Base-by-base conservation (phyloP, 371 early-diverging fungal genomes). In the Scutellospora calospora region DNA sequence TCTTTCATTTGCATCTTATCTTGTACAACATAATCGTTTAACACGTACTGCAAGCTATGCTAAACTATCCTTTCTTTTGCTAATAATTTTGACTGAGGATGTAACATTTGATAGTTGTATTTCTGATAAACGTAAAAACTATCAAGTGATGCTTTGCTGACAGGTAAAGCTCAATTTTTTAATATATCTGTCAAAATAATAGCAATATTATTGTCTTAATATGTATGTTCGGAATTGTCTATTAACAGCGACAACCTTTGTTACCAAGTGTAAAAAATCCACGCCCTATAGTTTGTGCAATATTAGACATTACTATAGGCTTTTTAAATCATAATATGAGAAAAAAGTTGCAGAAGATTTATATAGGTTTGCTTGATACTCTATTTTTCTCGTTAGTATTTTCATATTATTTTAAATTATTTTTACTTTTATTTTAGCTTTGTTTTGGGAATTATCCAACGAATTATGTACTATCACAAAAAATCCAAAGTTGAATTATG, bases 281-380 rank as follows among this genome's bases (percentile, higher is more conserved):
- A 2, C 76, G 85, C n/a, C 82, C 86, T 4, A n/a, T 87, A 8
- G 84, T 85, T 27, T 83, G 83, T 57, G 69, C 65, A 11, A 54
- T 84, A 20, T 38, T 89, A 33, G 89, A 89, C 74, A 82, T 80
- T 18, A 38, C 83, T 60, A 52, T 87, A 1, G 66, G 83, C n/a
- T 87, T 86, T 63, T 68, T 87, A 20, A 86, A 83, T 41, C 86
- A 87, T 76, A 87, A 86, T 49, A 82, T 87, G 66, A 80, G 86
- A 18, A 89, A 86, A 55, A 89, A 86, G 38, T 81, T 89, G 14
- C 84, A 86, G 62, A 52, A 14, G 75, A 80, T 27, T 81, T 84
- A 8, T 86, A 86, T 54, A 87, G 77, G 88, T 86, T 83, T 82
- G 49, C 29, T 4, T 29, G 22, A 9, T 22, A 41, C 20, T n/a